Evolutionary conservation across 2,329 filamentous ascomycete genomes (phyloP).

Genomic region (Hymenoscyphus linearis): DNA sequence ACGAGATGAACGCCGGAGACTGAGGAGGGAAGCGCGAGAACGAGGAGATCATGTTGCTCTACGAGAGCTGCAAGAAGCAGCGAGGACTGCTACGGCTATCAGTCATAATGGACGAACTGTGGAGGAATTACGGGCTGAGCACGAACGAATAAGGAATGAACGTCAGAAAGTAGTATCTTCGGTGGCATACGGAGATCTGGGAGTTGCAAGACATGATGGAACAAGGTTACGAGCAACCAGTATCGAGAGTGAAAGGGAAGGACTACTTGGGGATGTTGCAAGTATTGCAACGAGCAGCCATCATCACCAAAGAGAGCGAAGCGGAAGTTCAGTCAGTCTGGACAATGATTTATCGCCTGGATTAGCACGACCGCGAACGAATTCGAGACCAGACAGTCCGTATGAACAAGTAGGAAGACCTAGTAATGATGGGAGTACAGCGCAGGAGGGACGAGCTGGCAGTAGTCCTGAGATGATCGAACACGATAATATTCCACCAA

Average conservation of each 20-base stretch:
- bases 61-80: constrained; percentile 54
- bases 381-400: constrained; percentile 41
- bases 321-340: constrained; percentile 53
- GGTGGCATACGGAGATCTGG: constrained; percentile 71
- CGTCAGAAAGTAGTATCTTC: constrained; percentile 66
- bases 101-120: constrained; percentile 41
- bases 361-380: constrained; percentile 36
- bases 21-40: constrained; percentile 65
- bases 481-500: constrained; percentile 27
- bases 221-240: constrained; percentile 70
- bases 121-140: constrained; percentile 52
- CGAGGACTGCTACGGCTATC: constrained; percentile 38
- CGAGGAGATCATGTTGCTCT: constrained; percentile 66
- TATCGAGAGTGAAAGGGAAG: constrained; percentile 65
- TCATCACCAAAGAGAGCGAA: constrained; percentile 42
- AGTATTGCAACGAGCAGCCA: constrained; percentile 34
- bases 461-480: constrained; percentile 30
- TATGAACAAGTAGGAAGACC: constrained; percentile 15
- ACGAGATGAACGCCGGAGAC: constrained; percentile 67
- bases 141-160: constrained; percentile 51
- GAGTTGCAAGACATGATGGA: constrained; percentile 72
- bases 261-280: constrained; percentile 66
- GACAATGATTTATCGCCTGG: constrained; percentile 38
- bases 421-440: constrained; percentile 11
- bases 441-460: constrained; percentile 22